Conservation (phyloP, 805 yeast genomes). For the Yarrowia sp. region DNA sequence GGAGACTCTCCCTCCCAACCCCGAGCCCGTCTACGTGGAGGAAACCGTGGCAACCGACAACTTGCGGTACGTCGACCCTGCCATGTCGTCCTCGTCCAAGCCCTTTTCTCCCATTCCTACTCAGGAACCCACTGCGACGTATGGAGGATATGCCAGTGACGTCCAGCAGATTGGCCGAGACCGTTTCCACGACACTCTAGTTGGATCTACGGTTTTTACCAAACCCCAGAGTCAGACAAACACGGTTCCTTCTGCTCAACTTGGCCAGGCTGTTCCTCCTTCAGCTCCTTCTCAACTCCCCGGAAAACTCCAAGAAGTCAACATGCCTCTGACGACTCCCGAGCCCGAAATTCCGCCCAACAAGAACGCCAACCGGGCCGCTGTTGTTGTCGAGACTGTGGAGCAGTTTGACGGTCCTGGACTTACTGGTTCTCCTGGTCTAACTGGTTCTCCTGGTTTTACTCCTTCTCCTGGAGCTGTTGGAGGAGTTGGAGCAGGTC, state of each 20-base stretch:
- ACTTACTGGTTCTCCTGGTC: neutral
- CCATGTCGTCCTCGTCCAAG: neutral
- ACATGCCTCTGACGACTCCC: neutral
- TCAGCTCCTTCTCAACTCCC: neutral
- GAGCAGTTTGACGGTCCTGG: neutral
- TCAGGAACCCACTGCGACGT: conserved; percentile 1
- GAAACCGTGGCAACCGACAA: neutral
- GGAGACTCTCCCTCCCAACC: neutral
- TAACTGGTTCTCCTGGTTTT: neutral
- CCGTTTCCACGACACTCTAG: neutral
- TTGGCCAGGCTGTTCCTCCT: neutral
- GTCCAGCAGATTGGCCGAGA: conserved; percentile 20
- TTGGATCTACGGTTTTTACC: neutral
- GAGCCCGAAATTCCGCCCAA: neutral
- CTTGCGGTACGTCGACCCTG: conserved; percentile 7
- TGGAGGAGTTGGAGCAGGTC: no score
- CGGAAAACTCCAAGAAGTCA: conserved; percentile 1
- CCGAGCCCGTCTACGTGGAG: neutral
- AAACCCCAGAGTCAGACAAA: neutral
- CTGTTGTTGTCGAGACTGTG: neutral
- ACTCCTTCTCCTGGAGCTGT: neutral
- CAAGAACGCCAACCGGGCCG: neutral
- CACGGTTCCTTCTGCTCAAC: neutral
- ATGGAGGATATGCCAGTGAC: neutral
- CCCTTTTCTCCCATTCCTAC: neutral